A percentile compares a stretch with the other conserved stretches of the same genome.
phyloP scores from a whole-genome alignment of 2,329 filamentous ascomycete species.

The Hymenoscyphus infarciens region DNA sequence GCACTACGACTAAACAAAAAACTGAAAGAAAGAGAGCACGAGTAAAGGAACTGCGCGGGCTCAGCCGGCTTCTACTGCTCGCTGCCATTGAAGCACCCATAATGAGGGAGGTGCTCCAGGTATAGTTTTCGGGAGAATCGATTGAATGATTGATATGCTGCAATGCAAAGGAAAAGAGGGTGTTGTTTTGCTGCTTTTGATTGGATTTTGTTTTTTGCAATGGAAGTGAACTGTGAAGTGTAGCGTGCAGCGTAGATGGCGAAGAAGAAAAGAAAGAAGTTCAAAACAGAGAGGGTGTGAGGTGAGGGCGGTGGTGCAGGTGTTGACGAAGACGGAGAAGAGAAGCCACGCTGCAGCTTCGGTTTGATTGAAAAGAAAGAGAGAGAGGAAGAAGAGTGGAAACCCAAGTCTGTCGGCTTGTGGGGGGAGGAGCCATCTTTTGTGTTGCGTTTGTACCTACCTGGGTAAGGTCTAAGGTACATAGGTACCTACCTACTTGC shows the following conservation, averaged over 20 bases:
- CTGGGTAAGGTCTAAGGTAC: too few relatives aligned
- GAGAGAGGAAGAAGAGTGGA: not conserved
- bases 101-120: conserved; percentile 18
- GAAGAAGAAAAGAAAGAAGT: not conserved
- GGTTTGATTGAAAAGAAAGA: not conserved
- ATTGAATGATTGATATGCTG: not conserved
- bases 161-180: not conserved
- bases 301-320: not conserved
- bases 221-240: not conserved
- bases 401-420: not conserved
- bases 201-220: not conserved
- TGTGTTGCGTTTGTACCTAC: not conserved
- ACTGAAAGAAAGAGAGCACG: conserved; percentile 23
- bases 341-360: not conserved
- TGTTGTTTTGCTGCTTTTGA: not conserved
- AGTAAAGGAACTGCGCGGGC: conserved; percentile 24
- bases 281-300: not conserved
- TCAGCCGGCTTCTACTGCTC: conserved; percentile 20
- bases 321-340: not conserved
- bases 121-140: not conserved
- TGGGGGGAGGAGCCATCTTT: not conserved
- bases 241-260: not conserved
- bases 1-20: conserved; percentile 25
- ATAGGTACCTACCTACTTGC: too few relatives aligned
- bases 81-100: conserved; percentile 26